Evolutionary conservation across 179 eudicot species (phyloP).

Genomic region (Silene vulgaris): DNA sequence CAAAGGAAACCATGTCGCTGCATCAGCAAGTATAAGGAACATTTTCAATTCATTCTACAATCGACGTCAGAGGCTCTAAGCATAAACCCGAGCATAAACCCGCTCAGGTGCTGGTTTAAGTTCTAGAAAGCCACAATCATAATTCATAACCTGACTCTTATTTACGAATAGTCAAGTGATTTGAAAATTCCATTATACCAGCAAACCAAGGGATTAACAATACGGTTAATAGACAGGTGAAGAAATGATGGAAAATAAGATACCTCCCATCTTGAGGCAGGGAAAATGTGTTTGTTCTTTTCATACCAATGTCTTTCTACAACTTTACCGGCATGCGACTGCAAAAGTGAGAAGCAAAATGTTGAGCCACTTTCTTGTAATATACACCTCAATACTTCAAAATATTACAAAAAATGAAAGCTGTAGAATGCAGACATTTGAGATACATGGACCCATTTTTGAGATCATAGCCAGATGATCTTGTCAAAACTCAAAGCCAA

Average conservation of each 20-base stretch:
- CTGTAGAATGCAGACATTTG: background rate
- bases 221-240: conserved; percentile 11
- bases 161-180: background rate
- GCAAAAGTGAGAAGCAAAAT: conserved; percentile 21
- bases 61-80: too few relatives aligned
- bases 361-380: background rate
- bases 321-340: conserved; percentile 99
- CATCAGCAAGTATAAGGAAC: conserved; percentile 14
- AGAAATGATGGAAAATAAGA: background rate
- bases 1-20: conserved; percentile 2
- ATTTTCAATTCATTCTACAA: background rate
- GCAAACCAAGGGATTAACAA: background rate
- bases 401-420: background rate
- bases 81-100: too few relatives aligned
- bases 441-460: conserved; percentile 4
- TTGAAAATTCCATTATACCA: background rate
- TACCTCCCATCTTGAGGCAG: conserved; percentile 98
- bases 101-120: too few relatives aligned
- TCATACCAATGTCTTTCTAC: conserved; percentile 98
- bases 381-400: background rate
- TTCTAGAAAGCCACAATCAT: background rate
- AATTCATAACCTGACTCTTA: background rate
- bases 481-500: background rate
- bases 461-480: background rate
- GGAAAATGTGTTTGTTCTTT: conserved; percentile 93